These are phyloP conservation scores for Periconia sp. DNA, from an alignment of 2,329 filamentous ascomycete species.

Conservation along the genomic window DNA sequence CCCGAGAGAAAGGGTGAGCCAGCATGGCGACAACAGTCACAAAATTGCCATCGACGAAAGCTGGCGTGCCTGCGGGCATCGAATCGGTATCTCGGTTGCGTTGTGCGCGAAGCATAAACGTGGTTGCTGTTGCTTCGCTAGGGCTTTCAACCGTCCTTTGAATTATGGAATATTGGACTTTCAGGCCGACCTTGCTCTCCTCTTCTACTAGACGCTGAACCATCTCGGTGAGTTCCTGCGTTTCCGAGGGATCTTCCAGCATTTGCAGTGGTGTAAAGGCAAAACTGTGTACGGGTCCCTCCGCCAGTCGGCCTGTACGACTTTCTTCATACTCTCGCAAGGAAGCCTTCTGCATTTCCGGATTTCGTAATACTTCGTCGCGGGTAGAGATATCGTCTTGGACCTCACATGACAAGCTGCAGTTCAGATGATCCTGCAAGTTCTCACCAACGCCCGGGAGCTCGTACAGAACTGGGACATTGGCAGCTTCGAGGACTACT, in stretches of 20 bases:
- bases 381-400: constrained; percentile 13
- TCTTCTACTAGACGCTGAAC: constrained; percentile 5
- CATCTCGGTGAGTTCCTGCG: constrained; percentile 9
- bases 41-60: constrained; percentile 17
- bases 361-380: constrained; percentile 11
- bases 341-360: constrained; percentile 11
- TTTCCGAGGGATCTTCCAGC: constrained; percentile 14
- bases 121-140: constrained; percentile 19
- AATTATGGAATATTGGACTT: constrained; percentile 14
- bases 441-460: constrained; percentile 65
- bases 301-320: constrained; percentile 16
- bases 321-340: constrained; percentile 14
- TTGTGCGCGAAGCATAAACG: constrained; percentile 16
- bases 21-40: constrained; percentile 15
- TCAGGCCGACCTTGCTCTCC: constrained; percentile 1
- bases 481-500: constrained; percentile 51
- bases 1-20: constrained; percentile 46
- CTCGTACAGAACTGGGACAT: constrained; percentile 55
- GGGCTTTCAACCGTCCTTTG: constrained; percentile 15
- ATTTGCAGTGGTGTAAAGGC: constrained; percentile 22
- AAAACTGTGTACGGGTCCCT: constrained; percentile 21
- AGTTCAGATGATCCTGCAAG: constrained; percentile 57
- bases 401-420: constrained; percentile 13
- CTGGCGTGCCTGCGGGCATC: constrained; percentile 10
- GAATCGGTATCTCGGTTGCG: constrained; percentile 10